Conservation (phyloP, 192 early-diverging fungal genomes). For the Coemansia sp. region DNA sequence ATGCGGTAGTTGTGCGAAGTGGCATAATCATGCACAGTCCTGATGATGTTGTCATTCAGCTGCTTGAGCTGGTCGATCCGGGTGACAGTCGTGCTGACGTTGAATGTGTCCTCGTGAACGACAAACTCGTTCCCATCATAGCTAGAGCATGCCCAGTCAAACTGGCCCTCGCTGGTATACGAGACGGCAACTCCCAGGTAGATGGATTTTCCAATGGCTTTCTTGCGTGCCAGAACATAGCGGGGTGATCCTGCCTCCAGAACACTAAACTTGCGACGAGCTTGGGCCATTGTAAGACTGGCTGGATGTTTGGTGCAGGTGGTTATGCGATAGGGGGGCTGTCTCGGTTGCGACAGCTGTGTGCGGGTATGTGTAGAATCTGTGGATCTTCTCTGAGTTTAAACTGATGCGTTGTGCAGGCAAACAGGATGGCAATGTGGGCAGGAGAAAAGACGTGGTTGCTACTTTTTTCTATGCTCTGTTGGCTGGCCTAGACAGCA, state of each 20-base stretch:
- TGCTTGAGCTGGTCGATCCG: conserved; percentile 49
- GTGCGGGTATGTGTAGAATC: neutral
- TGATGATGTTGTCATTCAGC: conserved; percentile 54
- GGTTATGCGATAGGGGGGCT: neutral
- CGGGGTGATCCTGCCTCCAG: conserved; percentile 49
- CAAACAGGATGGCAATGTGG: neutral
- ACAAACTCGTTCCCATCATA: conserved; percentile 70
- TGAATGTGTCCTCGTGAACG: conserved; percentile 57
- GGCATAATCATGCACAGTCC: conserved; percentile 57
- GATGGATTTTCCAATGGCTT: conserved; percentile 47
- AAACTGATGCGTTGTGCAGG: neutral
- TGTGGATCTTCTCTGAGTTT: neutral
- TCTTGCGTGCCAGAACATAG: conserved; percentile 53
- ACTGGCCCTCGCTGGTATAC: conserved; percentile 24
- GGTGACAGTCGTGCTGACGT: conserved; percentile 11
- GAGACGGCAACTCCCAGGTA: conserved; percentile 52
- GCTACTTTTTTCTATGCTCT: neutral
- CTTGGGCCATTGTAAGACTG: conserved; percentile 22
- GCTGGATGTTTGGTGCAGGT: neutral
- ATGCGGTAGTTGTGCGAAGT: conserved; percentile 65
- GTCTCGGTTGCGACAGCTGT: neutral
- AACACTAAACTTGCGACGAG: conserved; percentile 52
- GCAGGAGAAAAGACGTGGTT: conserved; percentile 6
- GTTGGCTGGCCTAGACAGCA: neutral
- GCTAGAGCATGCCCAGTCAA: conserved; percentile 62